Conservation (phyloP, 139 green algal genomes). For the Gonium pectorale region DNA sequence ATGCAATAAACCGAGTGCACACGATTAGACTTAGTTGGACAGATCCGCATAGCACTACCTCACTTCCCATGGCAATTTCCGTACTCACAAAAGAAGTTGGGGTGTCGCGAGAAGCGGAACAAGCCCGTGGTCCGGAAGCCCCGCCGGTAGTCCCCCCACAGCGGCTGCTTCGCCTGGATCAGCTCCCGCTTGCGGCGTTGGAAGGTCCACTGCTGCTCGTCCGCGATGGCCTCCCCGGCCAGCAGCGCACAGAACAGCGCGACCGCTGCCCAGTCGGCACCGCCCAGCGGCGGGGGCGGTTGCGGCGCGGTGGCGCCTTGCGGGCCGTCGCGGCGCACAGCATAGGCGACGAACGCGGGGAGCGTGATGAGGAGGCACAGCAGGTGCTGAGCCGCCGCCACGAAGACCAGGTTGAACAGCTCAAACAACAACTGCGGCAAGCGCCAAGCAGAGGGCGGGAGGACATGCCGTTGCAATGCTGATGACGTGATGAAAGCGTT, state of each 20-base stretch:
- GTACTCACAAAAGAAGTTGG: slow-evolving; percentile 32
- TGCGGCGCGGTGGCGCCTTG: neutral
- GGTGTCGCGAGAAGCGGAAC: slow-evolving; percentile 35
- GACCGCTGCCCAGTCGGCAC: neutral
- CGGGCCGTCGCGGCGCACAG: neutral
- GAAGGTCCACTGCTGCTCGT: slow-evolving; percentile 48
- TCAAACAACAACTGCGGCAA: slow-evolving; percentile 49
- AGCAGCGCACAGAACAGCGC: neutral
- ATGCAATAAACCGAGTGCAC: too few species aligned
- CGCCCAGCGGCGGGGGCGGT: neutral
- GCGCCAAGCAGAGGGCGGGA: too few species aligned
- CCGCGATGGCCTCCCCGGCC: neutral
- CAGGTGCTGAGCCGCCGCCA: slow-evolving; percentile 49
- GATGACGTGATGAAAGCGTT: too few species aligned
- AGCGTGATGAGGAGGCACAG: slow-evolving; percentile 32
- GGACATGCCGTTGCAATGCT: too few species aligned
- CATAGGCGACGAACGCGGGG: neutral
- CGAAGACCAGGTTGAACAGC: slow-evolving; percentile 54
- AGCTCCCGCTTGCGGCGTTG: slow-evolving; percentile 15
- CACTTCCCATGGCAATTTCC: too few species aligned
- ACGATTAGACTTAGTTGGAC: too few species aligned
- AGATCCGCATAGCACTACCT: too few species aligned
- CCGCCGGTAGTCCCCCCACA: neutral
- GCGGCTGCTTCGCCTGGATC: neutral
- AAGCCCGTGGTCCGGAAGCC: slow-evolving; percentile 26